These are phyloP conservation scores for Pleurostoma richardsiae DNA, from an alignment of 2,329 filamentous ascomycete genomes.

Conservation along the genomic window DNA sequence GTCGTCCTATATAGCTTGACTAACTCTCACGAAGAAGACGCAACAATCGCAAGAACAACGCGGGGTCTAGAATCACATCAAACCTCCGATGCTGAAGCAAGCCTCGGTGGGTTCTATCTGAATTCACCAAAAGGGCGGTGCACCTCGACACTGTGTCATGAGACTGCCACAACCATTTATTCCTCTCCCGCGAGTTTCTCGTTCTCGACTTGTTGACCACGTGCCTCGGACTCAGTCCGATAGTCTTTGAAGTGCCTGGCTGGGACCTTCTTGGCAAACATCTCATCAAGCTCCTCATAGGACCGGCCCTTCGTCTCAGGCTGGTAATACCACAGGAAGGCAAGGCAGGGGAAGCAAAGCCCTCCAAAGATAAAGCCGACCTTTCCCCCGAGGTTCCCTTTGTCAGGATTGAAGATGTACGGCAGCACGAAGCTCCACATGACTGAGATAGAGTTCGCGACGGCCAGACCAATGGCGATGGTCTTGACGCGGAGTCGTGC, in stretches of 20 bases:
- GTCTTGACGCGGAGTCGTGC: slow-evolving; percentile 32
- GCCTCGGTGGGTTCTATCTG: no score
- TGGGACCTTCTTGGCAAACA: slow-evolving; percentile 59
- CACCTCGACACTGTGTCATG: no score
- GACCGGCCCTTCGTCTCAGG: slow-evolving; percentile 19
- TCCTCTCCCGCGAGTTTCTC: background rate
- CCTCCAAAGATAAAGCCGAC: slow-evolving; percentile 29
- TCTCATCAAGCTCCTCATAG: slow-evolving; percentile 21
- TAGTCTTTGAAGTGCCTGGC: slow-evolving; percentile 63
- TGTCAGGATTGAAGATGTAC: slow-evolving; percentile 14
- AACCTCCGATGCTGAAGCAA: no score
- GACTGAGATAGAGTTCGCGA: slow-evolving; percentile 19
- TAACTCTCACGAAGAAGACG: no score
- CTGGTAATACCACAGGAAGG: slow-evolving; percentile 21
- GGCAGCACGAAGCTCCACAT: slow-evolving; percentile 12
- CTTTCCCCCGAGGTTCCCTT: slow-evolving; percentile 25
- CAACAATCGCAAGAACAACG: no score
- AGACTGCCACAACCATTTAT: background rate
- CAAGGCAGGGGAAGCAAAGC: slow-evolving; percentile 16
- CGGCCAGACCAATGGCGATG: slow-evolving; percentile 27
- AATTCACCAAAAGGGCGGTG: no score
- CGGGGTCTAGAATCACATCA: no score
- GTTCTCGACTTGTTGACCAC: background rate
- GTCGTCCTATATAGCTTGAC: no score
- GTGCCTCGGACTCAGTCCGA: slow-evolving; percentile 24